Conservation (phyloP, 306 rosid species). For the Cucurbita maxima region DNA sequence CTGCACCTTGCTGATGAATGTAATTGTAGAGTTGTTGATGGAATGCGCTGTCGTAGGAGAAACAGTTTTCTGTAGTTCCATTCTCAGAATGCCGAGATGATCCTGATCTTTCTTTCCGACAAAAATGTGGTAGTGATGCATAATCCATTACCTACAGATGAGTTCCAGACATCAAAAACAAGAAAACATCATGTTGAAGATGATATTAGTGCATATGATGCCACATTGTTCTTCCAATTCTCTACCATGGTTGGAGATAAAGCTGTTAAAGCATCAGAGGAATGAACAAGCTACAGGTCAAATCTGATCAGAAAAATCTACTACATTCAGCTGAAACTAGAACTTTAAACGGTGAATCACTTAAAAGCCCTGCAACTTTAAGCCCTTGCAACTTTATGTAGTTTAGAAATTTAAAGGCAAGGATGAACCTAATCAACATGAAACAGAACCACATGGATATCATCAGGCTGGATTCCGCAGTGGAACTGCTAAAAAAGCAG, state of each 20-base stretch:
- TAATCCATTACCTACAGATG: slow-evolving; percentile 64
- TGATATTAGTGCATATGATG: neutral
- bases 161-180: neutral
- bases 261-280: neutral
- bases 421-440: neutral
- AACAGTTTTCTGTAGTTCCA: slow-evolving; percentile 36
- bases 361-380: neutral
- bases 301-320: neutral
- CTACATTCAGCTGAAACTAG: neutral
- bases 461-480: neutral
- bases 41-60: slow-evolving; percentile 51
- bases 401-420: neutral
- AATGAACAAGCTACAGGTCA: neutral
- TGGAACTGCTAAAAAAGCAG: neutral
- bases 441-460: neutral
- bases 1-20: slow-evolving; percentile 39
- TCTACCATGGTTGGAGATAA: neutral
- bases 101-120: slow-evolving; percentile 56
- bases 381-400: neutral
- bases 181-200: neutral
- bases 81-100: slow-evolving; percentile 38
- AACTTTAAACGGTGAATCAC: neutral
- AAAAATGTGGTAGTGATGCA: slow-evolving; percentile 80
- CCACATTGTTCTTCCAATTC: neutral
- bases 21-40: slow-evolving; percentile 66